Evolutionary conservation across 1,284 basidiomycete genomes (phyloP), one percentile per base, ranked within the genome.

Genomic region (Puccinia coronata): DNA sequence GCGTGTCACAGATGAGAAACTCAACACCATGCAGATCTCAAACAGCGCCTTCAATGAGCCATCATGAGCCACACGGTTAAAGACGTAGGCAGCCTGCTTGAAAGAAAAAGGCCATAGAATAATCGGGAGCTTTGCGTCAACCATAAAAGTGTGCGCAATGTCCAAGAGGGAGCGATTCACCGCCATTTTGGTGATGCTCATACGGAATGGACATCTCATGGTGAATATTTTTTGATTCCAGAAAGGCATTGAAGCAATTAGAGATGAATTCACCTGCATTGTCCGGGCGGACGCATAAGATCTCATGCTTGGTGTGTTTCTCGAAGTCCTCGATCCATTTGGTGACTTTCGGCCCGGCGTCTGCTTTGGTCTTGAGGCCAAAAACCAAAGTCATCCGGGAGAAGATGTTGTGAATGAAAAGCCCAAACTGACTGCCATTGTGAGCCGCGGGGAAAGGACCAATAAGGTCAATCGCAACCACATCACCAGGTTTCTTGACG

Each of bases 101-200:
- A n/a, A n/a, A n/a, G n/a, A n/a, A n/a, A n/a, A n/a, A n/a, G n/a
- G n/a, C n/a, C n/a, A n/a, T n/a, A n/a, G n/a, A n/a, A n/a, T n/a
- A n/a, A n/a, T n/a, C n/a, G n/a, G n/a, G n/a, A n/a, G n/a, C n/a
- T n/a, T n/a, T n/a, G n/a, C n/a, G n/a, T n/a, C n/a, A n/a, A n/a
- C n/a, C n/a, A n/a, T n/a, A n/a, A n/a, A n/a, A n/a, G n/a, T n/a
- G n/a, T n/a, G n/a, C n/a, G n/a, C n/a, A n/a, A n/a, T n/a, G n/a
- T n/a, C n/a, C n/a, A n/a, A n/a, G n/a, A n/a, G n/a, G n/a, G n/a
- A n/a, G n/a, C n/a, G n/a, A n/a, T n/a, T n/a, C n/a, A 12, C 12
- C n/a, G 49, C 49, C n/a, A n/a, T 63, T 63, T 20, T 63, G 59
- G 34, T 63, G 59, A 63, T 63, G 59, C 11, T 63, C 11, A 8